Percentiles rank a stretch among this genome's conserved stretches.
Evolutionary conservation across 163 green algal species (phyloP).

Genomic region (Smithsoniella earleae): DNA sequence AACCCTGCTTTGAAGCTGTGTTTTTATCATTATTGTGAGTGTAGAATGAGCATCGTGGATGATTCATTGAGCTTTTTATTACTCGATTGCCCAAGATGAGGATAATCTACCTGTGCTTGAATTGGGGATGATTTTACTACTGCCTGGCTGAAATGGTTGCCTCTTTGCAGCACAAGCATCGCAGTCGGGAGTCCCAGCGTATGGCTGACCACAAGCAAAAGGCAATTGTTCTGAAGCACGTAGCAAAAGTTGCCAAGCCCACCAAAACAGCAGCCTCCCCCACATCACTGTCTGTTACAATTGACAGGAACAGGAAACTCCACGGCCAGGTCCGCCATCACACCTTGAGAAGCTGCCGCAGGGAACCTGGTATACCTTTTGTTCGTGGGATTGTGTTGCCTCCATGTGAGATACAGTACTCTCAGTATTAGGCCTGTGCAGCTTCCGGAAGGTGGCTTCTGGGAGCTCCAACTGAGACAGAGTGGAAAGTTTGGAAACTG

Average conservation of each 20-base stretch:
- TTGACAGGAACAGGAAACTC: constrained; percentile 26
- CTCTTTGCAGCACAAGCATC: constrained; percentile 4
- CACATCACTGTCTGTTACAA: constrained; percentile 1
- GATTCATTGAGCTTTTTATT: too few species aligned
- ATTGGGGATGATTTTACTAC: not conserved
- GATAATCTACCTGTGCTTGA: not conserved
- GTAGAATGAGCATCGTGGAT: too few species aligned
- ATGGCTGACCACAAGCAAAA: not conserved
- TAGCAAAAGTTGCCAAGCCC: constrained; percentile 23
- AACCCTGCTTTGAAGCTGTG: too few species aligned
- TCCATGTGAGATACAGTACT: not conserved
- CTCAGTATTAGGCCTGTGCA: not conserved
- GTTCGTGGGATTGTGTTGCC: not conserved
- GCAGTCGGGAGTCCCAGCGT: constrained; percentile 3
- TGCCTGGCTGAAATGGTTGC: not conserved
- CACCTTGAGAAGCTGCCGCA: not conserved
- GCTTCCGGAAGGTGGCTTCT: constrained; percentile 4
- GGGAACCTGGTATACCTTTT: not conserved
- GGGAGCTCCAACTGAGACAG: constrained; percentile 20
- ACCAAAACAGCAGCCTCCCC: not conserved
- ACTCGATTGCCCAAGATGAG: too few species aligned
- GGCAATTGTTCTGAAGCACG: constrained; percentile 6
- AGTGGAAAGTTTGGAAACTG: not conserved
- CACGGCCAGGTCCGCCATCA: not conserved
- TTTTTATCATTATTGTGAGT: too few species aligned